These are phyloP conservation scores for Mucor saturninus DNA, from an alignment of 371 early-diverging fungal species.

Conservation along the genomic window DNA sequence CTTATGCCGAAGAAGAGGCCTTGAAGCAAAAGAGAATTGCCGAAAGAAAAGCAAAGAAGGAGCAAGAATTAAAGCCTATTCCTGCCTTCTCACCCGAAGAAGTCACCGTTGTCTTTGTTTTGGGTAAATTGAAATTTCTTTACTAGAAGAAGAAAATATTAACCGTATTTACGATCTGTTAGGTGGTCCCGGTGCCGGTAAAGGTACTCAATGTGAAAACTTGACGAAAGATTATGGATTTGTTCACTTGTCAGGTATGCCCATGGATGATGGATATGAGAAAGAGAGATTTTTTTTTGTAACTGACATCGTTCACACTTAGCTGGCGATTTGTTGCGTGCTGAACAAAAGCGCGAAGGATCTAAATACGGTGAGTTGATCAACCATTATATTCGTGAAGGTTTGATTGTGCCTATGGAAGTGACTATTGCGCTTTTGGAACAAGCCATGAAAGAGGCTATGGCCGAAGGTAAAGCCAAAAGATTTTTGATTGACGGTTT, in stretches of 20 bases:
- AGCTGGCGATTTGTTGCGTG: constrained; percentile 95
- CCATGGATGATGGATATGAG: too few species aligned
- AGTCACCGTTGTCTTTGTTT: constrained; percentile 73
- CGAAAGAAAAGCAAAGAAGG: constrained; percentile 23
- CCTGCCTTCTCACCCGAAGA: constrained; percentile 49
- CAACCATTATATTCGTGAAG: constrained; percentile 86
- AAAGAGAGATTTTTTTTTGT: too few species aligned
- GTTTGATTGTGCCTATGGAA: constrained; percentile 92
- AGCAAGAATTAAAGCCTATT: constrained; percentile 25
- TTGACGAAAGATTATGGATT: constrained; percentile 89
- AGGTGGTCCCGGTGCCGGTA: constrained; percentile 85
- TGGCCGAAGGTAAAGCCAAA: constrained; percentile 41
- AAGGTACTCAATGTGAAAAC: constrained; percentile 92
- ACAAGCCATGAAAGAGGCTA: constrained; percentile 79
- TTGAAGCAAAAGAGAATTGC: constrained; percentile 21
- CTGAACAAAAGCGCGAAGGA: constrained; percentile 79
- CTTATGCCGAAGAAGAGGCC: constrained; percentile 26
- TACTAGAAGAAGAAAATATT: background rate
- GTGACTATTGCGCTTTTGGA: constrained; percentile 90
- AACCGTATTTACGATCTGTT: constrained; percentile 2
- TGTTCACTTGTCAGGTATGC: constrained; percentile 85
- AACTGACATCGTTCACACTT: background rate
- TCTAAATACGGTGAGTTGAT: constrained; percentile 90
- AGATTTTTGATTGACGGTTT: constrained; percentile 96
- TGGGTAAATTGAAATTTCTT: constrained; percentile 23